Base-by-base conservation (phyloP, 495 filamentous ascomycete species). In the Amniculicola lignicola region DNA sequence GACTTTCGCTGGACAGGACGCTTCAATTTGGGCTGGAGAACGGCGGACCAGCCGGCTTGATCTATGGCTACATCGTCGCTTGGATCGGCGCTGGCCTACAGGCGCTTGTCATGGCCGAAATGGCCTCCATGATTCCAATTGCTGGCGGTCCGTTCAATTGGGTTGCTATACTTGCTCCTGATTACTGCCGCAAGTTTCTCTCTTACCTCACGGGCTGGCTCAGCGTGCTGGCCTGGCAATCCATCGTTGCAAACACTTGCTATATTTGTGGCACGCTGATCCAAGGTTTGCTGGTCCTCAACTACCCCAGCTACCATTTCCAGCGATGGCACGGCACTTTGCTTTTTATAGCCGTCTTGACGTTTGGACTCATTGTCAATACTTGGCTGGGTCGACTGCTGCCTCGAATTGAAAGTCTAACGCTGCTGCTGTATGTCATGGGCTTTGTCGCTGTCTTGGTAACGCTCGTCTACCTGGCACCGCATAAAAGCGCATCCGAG, bases 131-230 rank as follows among this genome's bases (percentile, higher is more conserved):
- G 68, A 12, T 9, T 23, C 16, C 15, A 3, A 75, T 48, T 16
- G 28, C 41, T 23, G 57, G 61, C 6, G 55, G 55, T 0, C 56
- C 53, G 45, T 59, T 48, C 27, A 39, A 59, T 16, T 63, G 59
- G 44, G 70, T 75, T 0, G 73, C 70, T 2, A 75, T 77, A 46
- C 76, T 79, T 41, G 66, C 74, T 0, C 70, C 72, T 0, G 64
- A 57, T 4, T 54, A 57, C n/a, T 67, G 59, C 22, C 76, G 77
- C 46, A 71, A 70, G 35, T 72, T 72, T 35, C 55, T 78, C 2
- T 75, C 72, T 39, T 80, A 78, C 55, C 51, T 75, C 12, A 72
- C 72, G n/a, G 74, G 75, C 67, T 72, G 70, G 70, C 61, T 70
- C 14, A 68, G 56, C 57, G 67, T 59, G 48, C 40, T 52, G 47